phyloP scores from a whole-genome alignment of 192 early-diverging fungal genomes.

The Linderina pennispora region DNA sequence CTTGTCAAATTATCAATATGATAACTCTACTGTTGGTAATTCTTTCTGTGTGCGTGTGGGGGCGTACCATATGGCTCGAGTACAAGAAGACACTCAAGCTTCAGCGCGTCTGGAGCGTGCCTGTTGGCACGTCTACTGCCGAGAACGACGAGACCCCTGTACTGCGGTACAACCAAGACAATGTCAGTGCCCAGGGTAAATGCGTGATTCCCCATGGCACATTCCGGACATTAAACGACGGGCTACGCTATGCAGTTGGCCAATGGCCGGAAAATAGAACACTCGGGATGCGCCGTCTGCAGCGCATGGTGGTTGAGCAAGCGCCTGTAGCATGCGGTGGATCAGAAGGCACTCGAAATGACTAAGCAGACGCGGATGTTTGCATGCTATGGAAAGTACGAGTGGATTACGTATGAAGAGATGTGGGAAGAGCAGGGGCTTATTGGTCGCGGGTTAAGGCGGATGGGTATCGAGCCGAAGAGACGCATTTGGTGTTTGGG shows the following conservation, averaged over 20 bases:
- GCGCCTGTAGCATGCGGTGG: too few species aligned
- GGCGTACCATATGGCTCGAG: too few species aligned
- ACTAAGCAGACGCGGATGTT: too few species aligned
- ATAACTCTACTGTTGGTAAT: too few species aligned
- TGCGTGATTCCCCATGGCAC: not conserved
- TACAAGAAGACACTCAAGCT: too few species aligned
- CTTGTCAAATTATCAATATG: too few species aligned
- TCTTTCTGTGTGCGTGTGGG: too few species aligned
- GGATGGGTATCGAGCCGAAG: not conserved
- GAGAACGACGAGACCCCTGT: not conserved
- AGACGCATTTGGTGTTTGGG: not conserved
- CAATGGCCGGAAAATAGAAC: not conserved
- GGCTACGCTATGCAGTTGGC: not conserved
- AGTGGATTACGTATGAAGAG: slow-evolving; percentile 8
- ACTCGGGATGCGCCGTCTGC: not conserved
- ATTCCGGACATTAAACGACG: not conserved
- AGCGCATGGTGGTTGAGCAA: not conserved
- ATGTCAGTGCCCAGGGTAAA: not conserved
- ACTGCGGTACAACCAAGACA: not conserved
- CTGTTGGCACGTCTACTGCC: not conserved
- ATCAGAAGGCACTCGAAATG: too few species aligned
- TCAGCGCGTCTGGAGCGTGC: not conserved
- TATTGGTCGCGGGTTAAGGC: slow-evolving; percentile 57
- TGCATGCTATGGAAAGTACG: not conserved
- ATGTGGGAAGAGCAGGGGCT: slow-evolving; percentile 78